phyloP scores from a whole-genome alignment of 768 basidiomycete species.

The Rhizopogon sp. region DNA sequence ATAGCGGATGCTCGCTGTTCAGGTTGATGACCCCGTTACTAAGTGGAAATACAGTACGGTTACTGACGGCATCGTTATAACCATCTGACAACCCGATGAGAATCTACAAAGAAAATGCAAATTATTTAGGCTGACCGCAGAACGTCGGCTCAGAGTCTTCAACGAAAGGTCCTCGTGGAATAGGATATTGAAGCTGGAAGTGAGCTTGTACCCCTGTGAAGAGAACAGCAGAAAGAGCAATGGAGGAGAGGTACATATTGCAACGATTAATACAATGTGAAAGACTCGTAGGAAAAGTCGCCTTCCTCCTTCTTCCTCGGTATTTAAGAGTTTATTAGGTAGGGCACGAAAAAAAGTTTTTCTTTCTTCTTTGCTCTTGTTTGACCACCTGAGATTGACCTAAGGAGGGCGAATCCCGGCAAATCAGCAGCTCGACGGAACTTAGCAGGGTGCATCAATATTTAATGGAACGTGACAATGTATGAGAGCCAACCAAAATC shows the following conservation, averaged over 20 bases:
- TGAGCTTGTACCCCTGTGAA: conserved; percentile 55
- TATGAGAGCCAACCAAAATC: no score
- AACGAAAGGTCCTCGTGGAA: conserved; percentile 65
- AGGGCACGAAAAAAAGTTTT: background rate
- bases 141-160: conserved; percentile 53
- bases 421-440: no score
- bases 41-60: conserved; percentile 68
- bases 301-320: background rate
- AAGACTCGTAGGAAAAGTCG: background rate
- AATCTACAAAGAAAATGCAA: background rate
- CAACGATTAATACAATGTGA: background rate
- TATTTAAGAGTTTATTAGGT: background rate
- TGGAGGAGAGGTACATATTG: conserved; percentile 30
- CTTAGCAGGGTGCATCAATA: no score
- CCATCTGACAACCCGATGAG: conserved; percentile 44
- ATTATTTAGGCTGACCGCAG: conserved; percentile 50
- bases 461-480: no score
- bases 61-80: conserved; percentile 44
- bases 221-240: conserved; percentile 33
- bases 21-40: conserved; percentile 54
- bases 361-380: no score
- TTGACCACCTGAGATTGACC: no score
- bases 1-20: conserved; percentile 60
- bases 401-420: no score
- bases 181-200: conserved; percentile 76